These are phyloP conservation scores for Paecilomyces sp. DNA, from an alignment of 2,329 filamentous ascomycete species.

Conservation along the genomic window DNA sequence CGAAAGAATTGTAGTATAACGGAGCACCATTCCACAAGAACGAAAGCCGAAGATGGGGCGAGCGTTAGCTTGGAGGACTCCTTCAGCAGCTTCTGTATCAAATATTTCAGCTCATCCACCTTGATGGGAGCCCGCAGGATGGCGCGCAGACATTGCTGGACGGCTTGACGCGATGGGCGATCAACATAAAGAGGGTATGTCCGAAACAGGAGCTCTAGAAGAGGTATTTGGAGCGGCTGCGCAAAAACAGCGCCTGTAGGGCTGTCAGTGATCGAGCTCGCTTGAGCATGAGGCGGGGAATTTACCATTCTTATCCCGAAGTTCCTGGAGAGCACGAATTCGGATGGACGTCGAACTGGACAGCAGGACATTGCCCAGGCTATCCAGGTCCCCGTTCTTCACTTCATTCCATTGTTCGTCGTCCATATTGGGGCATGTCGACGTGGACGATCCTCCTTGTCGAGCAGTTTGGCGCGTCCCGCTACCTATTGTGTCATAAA, in stretches of 20 bases:
- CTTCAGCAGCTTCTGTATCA: slow-evolving; percentile 60
- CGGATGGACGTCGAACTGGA: slow-evolving; percentile 37
- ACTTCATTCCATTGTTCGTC: slow-evolving; percentile 39
- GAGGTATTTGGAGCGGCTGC: slow-evolving; percentile 25
- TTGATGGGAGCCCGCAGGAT: slow-evolving; percentile 57
- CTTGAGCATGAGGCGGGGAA: slow-evolving; percentile 2
- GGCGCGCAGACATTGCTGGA: slow-evolving; percentile 68
- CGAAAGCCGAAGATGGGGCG: slow-evolving; percentile 74
- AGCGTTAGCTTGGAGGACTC: slow-evolving; percentile 73
- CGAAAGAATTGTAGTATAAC: slow-evolving; percentile 67
- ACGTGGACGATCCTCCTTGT: slow-evolving; percentile 7
- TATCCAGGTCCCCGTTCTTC: slow-evolving; percentile 33
- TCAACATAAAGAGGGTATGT: slow-evolving; percentile 86
- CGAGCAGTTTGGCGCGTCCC: slow-evolving; percentile 18
- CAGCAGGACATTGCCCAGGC: slow-evolving; percentile 31
- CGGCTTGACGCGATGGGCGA: slow-evolving; percentile 72
- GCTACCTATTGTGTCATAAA: slow-evolving; percentile 30
- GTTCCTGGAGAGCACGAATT: slow-evolving; percentile 34
- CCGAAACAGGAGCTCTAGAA: slow-evolving; percentile 71
- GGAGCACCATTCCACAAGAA: slow-evolving; percentile 84
- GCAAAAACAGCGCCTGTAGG: slow-evolving; percentile 24
- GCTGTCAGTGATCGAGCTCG: slow-evolving; percentile 8
- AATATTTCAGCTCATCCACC: slow-evolving; percentile 38
- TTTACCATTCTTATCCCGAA: slow-evolving; percentile 39
- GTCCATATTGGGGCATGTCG: slow-evolving; percentile 33